Base-by-base conservation (phyloP, 208 protist genomes). In the Wallacemonas sp. region DNA sequence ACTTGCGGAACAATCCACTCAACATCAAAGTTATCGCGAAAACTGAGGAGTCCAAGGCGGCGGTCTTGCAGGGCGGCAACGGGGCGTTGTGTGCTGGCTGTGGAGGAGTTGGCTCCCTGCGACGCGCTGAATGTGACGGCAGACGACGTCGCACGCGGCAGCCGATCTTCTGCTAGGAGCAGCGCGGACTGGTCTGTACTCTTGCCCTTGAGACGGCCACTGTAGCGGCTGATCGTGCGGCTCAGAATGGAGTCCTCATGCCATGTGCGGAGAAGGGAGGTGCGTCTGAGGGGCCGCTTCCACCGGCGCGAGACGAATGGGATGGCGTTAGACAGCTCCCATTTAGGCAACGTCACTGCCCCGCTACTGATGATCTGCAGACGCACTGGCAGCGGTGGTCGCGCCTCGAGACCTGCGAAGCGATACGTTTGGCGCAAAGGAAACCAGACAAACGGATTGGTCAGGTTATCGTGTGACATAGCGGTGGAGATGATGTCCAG, bases 21-120 rank as follows among this genome's bases (percentile, higher is more conserved):
- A 4, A 31, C 21, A 30, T 26, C 46, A 54, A 54, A 54, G 46
- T 54, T 54, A 17, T 54, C 46, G 26, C 46, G 26, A 26, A 54
- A 54, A 6, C n/a, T n/a, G n/a, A n/a, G n/a, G n/a, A n/a, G n/a
- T n/a, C n/a, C n/a, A n/a, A n/a, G n/a, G n/a, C n/a, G n/a, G n/a
- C n/a, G n/a, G n/a, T n/a, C n/a, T n/a, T n/a, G n/a, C n/a, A n/a
- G n/a, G n/a, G n/a, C n/a, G n/a, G n/a, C n/a, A n/a, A 46, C 17
- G 3, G 11, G 17, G 11, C 3, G 5, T 19, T 46, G 42, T 46
- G 17, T 46, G 42, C 42, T 54, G 24, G 46, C 15, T 54, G 46
- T 31, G 46, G 42, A 46, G 17, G 42, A 46, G 11, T 6, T 19
- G 11, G 11, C 42, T 5, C 11, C 11, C 3, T 46, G 42, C 42